A percentile compares a stretch with the other conserved stretches of the same genome.
phyloP scores from a whole-genome alignment of 129 eudicot species.

The Heracleum sosnowskyi region DNA sequence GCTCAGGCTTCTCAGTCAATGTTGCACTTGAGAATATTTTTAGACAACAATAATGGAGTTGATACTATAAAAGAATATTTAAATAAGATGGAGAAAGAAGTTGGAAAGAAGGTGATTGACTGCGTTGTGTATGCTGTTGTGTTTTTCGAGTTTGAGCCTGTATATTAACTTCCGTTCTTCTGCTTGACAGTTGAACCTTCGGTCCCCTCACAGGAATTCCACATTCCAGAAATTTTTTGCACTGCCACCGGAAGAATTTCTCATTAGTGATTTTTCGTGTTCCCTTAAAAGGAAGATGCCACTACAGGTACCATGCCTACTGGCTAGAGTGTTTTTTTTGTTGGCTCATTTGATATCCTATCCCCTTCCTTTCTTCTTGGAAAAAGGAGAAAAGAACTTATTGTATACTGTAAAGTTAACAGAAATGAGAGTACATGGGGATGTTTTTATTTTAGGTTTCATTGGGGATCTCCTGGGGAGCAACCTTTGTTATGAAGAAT shows the following conservation, averaged over 20 bases:
- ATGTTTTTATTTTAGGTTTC: background rate
- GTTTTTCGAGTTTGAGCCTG: background rate
- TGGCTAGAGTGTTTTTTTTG: background rate
- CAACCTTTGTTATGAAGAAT: background rate
- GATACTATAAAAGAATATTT: conserved; percentile 89
- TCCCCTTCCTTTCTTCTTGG: background rate
- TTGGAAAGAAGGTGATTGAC: conserved; percentile 71
- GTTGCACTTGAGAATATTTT: conserved; percentile 80
- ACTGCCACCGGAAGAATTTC: conserved; percentile 91
- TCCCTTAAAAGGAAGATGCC: conserved; percentile 80
- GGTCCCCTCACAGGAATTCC: conserved; percentile 86
- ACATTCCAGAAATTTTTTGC: conserved; percentile 73
- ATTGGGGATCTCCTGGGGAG: background rate
- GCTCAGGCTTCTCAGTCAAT: conserved; percentile 80
- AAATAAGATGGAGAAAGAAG: conserved; percentile 84
- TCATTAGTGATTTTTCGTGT: conserved; percentile 80
- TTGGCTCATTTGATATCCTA: background rate
- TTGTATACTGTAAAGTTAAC: background rate
- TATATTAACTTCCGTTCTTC: conserved; percentile 9
- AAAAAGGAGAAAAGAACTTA: background rate
- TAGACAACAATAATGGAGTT: conserved; percentile 88
- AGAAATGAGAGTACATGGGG: background rate
- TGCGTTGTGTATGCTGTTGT: background rate
- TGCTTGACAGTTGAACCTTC: conserved; percentile 58
- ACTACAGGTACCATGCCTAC: conserved; percentile 50